Evolutionary conservation across 208 protist genomes (phyloP).

Genomic region (Trypanosoma mega): DNA sequence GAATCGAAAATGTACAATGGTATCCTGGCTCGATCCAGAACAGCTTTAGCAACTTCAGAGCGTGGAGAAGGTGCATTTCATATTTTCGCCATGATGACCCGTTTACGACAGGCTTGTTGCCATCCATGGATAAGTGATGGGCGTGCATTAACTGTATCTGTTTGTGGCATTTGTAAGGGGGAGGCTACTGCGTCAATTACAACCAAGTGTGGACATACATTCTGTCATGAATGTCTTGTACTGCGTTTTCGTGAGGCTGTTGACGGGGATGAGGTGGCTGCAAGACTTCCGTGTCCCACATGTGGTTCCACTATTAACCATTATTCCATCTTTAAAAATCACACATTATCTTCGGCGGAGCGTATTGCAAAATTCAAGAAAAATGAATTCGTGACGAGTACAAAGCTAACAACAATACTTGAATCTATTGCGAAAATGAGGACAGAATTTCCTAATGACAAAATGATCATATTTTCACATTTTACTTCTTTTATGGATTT

Average conservation of each 20-base stretch:
- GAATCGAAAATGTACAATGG: constrained; percentile 88
- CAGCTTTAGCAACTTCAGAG: constrained; percentile 63
- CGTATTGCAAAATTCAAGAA: constrained; percentile 76
- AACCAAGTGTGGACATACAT: constrained; percentile 83
- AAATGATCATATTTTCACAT: constrained; percentile 98
- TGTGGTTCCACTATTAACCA: constrained; percentile 48
- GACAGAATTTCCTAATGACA: constrained; percentile 72
- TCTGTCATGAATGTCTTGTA: constrained; percentile 86
- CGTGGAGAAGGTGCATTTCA: constrained; percentile 72
- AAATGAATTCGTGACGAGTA: constrained; percentile 70
- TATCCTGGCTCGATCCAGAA: constrained; percentile 76
- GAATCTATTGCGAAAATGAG: constrained; percentile 69
- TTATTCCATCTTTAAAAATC: constrained; percentile 63
- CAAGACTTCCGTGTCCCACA: constrained; percentile 56
- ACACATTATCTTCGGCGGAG: constrained; percentile 51
- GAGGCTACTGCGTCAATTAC: constrained; percentile 48
- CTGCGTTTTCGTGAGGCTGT: constrained; percentile 74
- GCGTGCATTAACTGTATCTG: constrained; percentile 45
- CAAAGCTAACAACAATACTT: constrained; percentile 86
- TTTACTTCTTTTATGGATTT: constrained; percentile 98
- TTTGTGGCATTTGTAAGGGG: constrained; percentile 81
- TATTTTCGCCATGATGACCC: constrained; percentile 93
- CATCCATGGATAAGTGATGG: constrained; percentile 89
- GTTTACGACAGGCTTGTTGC: constrained; percentile 92
- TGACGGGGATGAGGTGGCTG: constrained; percentile 70